Base-by-base conservation (phyloP, 441 rosid genomes). In the Erodium trifolium region DNA sequence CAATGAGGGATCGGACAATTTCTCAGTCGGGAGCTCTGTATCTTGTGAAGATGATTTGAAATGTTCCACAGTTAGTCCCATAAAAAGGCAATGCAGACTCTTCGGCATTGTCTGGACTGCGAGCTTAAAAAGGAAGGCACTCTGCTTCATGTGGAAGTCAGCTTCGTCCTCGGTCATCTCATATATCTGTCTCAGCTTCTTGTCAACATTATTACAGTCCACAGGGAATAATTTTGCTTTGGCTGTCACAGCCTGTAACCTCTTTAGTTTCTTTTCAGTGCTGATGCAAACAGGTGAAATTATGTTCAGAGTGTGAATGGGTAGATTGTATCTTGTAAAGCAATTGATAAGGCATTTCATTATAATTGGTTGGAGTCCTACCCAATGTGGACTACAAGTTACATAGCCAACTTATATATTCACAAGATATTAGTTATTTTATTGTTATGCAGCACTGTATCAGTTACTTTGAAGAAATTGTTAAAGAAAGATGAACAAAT, bases 111-210 rank as follows among this genome's bases (percentile, higher is more conserved):
- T 94, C 75, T 90, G 96, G 47, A 90, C 87, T 49, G 92, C 92
- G 67, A 91, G 86, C 78, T 87, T 93, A 79, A 87, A 88, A 66
- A 94, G 96, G 81, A 87, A 91, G 75, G 92, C 96, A 83, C 96
- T 89, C 85, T 89, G 97, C 84, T 84, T 93, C 90, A 82, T 87
- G 83, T 94, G 97, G 79, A 91, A 91, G 78, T 81, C 81, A 66
- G 97, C 92, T 84, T 93, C 99, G 76, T 88, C 97, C 73, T 87
- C 93, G 0, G 93, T 88, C 84, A 88, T 69, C 71, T 93, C 99
- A 72, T 84, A 82, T 75, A 93, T 86, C 82, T 93, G 99, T 74
- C 96, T 85, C 82, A 91, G 62, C 82, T 91, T 94, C 83, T 86
- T 94, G 88, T 88, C 93, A 73, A 94, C 88, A 49, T 91, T 94